Percentiles rank a stretch among this genome's conserved stretches.
Conservation (phyloP, 202 grass and related monocot species). For the Brachypodium distachyon region DNA sequence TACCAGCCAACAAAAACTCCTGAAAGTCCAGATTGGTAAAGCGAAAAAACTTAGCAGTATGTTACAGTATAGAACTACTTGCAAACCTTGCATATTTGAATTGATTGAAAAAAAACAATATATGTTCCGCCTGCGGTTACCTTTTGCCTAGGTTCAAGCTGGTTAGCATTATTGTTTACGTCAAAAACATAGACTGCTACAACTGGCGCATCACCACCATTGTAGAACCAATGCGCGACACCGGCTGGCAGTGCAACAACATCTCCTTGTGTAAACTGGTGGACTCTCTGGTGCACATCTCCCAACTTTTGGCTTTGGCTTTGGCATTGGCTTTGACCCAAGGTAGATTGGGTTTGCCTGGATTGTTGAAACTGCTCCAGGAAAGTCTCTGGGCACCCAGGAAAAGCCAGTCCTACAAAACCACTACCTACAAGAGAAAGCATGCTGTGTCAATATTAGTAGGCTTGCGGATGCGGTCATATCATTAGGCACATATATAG, state of each 20-base stretch:
- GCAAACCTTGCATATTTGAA: neutral
- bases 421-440: slow-evolving; percentile 2
- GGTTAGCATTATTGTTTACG: slow-evolving; percentile 29
- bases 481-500: no score
- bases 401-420: slow-evolving; percentile 7
- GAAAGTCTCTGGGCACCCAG: slow-evolving; percentile 30
- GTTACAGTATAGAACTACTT: neutral
- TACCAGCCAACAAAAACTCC: slow-evolving; percentile 31
- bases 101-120: neutral
- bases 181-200: slow-evolving; percentile 22
- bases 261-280: slow-evolving; percentile 19
- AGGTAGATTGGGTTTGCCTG: neutral
- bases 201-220: slow-evolving; percentile 25
- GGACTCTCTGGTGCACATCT: slow-evolving; percentile 33
- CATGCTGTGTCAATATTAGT: neutral
- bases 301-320: neutral
- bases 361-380: slow-evolving; percentile 23
- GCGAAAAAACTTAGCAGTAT: neutral
- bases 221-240: slow-evolving; percentile 32
- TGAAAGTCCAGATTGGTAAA: neutral
- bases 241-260: slow-evolving; percentile 26
- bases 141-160: slow-evolving; percentile 27
- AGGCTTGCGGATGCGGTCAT: neutral
- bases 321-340: no score
- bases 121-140: neutral